Evolutionary conservation across 148 eudicot genomes (phyloP).

Genomic region (Vaccinium corymbosum): DNA sequence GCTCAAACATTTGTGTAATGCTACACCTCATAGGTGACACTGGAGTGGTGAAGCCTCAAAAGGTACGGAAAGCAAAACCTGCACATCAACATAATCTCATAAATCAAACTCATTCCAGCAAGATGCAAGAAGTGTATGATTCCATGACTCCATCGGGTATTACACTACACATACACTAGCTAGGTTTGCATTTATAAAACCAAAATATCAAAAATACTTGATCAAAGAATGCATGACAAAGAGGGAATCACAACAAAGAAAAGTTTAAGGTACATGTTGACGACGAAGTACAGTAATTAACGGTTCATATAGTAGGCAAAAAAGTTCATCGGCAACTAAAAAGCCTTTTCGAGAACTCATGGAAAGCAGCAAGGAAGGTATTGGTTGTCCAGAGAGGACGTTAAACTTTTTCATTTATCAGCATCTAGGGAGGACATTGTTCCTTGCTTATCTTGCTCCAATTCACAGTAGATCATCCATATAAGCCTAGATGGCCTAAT

Average conservation of each 20-base stretch:
- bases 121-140: not conserved
- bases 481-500: too few relatives aligned
- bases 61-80: slow-evolving; percentile 29
- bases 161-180: not conserved
- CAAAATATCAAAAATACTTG: too few relatives aligned
- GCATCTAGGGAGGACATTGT: not conserved
- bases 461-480: not conserved
- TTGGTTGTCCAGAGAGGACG: not conserved
- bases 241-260: not conserved
- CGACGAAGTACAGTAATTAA: not conserved
- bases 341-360: not conserved
- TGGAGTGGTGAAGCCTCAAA: slow-evolving; percentile 7
- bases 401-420: not conserved
- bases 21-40: slow-evolving; percentile 58
- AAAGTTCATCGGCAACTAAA: not conserved
- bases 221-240: not conserved
- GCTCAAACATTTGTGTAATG: slow-evolving; percentile 51
- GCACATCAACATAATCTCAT: slow-evolving; percentile 24
- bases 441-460: not conserved
- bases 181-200: too few relatives aligned
- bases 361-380: not conserved
- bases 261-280: not conserved
- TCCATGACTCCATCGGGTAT: not conserved
- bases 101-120: not conserved
- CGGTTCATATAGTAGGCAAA: not conserved